A percentile compares a stretch with the other conserved stretches of the same genome.
Evolutionary conservation across 2,329 filamentous ascomycete species (phyloP).

Genomic region (Trichophyton mentagrophytes): DNA sequence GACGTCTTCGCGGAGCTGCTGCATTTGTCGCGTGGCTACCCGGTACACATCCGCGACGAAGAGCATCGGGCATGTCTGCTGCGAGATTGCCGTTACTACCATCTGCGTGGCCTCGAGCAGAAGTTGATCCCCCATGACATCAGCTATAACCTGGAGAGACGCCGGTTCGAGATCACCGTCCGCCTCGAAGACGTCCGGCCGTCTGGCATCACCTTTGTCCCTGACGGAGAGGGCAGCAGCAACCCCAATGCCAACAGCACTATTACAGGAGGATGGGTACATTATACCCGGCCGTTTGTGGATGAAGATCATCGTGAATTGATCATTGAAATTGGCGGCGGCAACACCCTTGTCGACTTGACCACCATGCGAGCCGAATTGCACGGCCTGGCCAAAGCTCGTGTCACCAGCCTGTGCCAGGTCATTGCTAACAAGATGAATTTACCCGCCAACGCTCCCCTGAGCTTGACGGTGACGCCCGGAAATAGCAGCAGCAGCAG

Average conservation of each 20-base stretch:
- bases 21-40: constrained; percentile 71
- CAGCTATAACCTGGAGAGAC: constrained; percentile 57
- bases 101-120: constrained; percentile 84
- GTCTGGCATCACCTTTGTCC: constrained; percentile 58
- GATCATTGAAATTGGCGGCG: constrained; percentile 64
- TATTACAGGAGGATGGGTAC: constrained; percentile 44
- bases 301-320: constrained; percentile 62
- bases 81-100: constrained; percentile 81
- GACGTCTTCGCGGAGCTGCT: constrained; percentile 73
- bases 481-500: constrained; percentile 50
- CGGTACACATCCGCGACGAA: constrained; percentile 61
- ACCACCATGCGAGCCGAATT: constrained; percentile 53
- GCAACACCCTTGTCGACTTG: constrained; percentile 48
- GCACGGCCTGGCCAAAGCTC: constrained; percentile 54
- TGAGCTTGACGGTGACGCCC: constrained; percentile 54
- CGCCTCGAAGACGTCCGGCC: constrained; percentile 79
- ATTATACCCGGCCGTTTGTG: constrained; percentile 75
- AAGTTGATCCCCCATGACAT: constrained; percentile 66
- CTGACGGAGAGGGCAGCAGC: constrained; percentile 31
- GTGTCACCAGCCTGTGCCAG: constrained; percentile 61
- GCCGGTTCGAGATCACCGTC: constrained; percentile 62
- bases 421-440: constrained; percentile 72
- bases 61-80: constrained; percentile 65
- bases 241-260: constrained; percentile 13
- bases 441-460: constrained; percentile 45